Percentiles rank a stretch among this genome's conserved stretches.
Evolutionary conservation across 2,329 filamentous ascomycete species (phyloP).

Genomic region (Scortechinia acanthostroma): DNA sequence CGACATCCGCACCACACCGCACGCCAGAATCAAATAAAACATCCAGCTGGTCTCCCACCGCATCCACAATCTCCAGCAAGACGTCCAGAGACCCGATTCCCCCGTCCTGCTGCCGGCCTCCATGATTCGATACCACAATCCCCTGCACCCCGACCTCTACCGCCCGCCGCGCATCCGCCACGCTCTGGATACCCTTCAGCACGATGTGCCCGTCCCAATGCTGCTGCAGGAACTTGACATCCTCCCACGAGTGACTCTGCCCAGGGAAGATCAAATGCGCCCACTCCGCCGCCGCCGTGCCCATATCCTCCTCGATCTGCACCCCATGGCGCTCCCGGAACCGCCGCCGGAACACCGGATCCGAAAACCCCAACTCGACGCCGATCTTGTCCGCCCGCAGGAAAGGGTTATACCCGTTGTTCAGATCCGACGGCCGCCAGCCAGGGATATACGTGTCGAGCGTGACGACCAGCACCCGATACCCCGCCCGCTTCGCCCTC

Average conservation of each 20-base stretch:
- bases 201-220: slow-evolving; percentile 18
- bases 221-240: slow-evolving; percentile 12
- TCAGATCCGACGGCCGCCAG: slow-evolving; percentile 14
- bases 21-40: slow-evolving; percentile 39
- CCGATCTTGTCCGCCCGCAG: slow-evolving; percentile 14
- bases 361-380: slow-evolving; percentile 13
- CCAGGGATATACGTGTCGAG: slow-evolving; percentile 16
- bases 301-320: slow-evolving; percentile 11
- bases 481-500: slow-evolving; percentile 11
- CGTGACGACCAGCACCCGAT: slow-evolving; percentile 13
- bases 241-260: slow-evolving; percentile 14
- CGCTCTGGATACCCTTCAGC: slow-evolving; percentile 21
- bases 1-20: slow-evolving; percentile 33
- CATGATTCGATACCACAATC: slow-evolving; percentile 40
- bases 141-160: slow-evolving; percentile 30
- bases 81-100: slow-evolving; percentile 31
- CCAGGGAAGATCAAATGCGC: slow-evolving; percentile 14
- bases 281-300: slow-evolving; percentile 13
- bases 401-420: slow-evolving; percentile 15
- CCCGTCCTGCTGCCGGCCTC: slow-evolving; percentile 39
- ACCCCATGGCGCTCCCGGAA: slow-evolving; percentile 11
- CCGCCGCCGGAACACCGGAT: slow-evolving; percentile 13
- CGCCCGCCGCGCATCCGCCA: slow-evolving; percentile 22
- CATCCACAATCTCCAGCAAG: slow-evolving; percentile 33
- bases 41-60: slow-evolving; percentile 28